Evolutionary conservation across 225 moss, liverwort and hornwort species (phyloP), one percentile per base, ranked within the genome.

Genomic region (Marchantia polymorpha): DNA sequence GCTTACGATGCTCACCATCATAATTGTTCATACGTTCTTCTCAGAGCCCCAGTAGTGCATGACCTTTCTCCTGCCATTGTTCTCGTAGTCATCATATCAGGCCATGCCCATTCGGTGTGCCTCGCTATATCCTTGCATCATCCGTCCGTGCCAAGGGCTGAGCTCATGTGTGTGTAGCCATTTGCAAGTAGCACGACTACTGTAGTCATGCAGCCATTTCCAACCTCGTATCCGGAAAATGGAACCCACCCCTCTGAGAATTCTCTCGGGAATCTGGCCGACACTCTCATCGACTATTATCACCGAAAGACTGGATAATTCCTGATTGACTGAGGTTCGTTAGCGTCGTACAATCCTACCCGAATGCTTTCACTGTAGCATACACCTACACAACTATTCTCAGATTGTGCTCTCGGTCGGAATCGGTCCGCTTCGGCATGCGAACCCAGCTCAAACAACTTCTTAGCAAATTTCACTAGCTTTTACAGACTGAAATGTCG

Each of bases 351-450:
- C 60, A 39, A 31, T 47, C 76, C 52, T 29, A n/a, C 52, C 48
- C n/a, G 16, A 14, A 39, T 59, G 47, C 76, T 60, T 76, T 60
- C 31, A 46, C 76, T 76, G 76, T 76, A 76, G 76, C 76, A 61
- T 17, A 60, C 29, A 56, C 19, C 75, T 52, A 73, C 15, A 27
- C 58, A 25, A 53, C 52, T 53, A 51, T 29, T 39, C 16, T 58
- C 75, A 27, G 76, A 60, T n/a, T 60, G 47, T 60, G 52, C 55
- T 39, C 16, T 75, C 75, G 59, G 59, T 75, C 52, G 73, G 53
- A 15, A 54, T 54, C 53, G 29, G 26, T 26, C 73, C 0, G 73
- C 2, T 73, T 52, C 73, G 7, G 23, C 73, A 53, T 25, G 52
- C 52, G 23, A 53, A 53, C 15, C 52, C 26, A 52, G 1, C 25